Evolutionary conservation across 768 basidiomycete species (phyloP).

Genomic region (Amanita fuliginea): DNA sequence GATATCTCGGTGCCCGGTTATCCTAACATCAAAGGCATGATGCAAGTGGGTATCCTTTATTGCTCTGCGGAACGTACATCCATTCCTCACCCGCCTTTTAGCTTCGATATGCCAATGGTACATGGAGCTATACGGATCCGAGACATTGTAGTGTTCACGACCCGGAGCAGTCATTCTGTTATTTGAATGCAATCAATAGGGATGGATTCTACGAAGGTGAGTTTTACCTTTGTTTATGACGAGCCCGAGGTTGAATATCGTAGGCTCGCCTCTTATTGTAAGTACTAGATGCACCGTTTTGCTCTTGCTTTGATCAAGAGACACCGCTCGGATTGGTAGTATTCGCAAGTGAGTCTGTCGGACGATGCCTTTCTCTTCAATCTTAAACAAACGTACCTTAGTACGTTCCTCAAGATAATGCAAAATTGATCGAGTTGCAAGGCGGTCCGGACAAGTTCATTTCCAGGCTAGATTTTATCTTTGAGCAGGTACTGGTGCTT

Average conservation of each 20-base stretch:
- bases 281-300: constrained; percentile 11
- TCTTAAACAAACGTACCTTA: constrained; percentile 12
- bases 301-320: neutral
- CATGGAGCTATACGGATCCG: constrained; percentile 55
- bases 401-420: constrained; percentile 59
- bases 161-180: constrained; percentile 45
- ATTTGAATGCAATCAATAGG: constrained; percentile 39
- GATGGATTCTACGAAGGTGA: constrained; percentile 56
- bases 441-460: constrained; percentile 46
- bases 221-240: neutral
- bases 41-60: constrained; percentile 31
- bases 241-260: neutral
- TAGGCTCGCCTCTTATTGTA: constrained; percentile 47
- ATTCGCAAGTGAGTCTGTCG: constrained; percentile 38
- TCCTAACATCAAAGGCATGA: constrained; percentile 41
- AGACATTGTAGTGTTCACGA: constrained; percentile 58
- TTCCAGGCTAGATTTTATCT: constrained; percentile 43
- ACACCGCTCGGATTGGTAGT: constrained; percentile 19
- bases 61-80: neutral
- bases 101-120: constrained; percentile 46
- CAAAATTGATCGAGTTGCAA: constrained; percentile 48
- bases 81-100: constrained; percentile 12
- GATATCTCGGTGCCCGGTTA: constrained; percentile 39
- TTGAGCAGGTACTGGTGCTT: constrained; percentile 29
- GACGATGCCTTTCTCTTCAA: neutral